Percentiles rank a stretch among this genome's conserved stretches.
phyloP scores from a whole-genome alignment of 805 yeast species.

The Yamadazyma insecticola region DNA sequence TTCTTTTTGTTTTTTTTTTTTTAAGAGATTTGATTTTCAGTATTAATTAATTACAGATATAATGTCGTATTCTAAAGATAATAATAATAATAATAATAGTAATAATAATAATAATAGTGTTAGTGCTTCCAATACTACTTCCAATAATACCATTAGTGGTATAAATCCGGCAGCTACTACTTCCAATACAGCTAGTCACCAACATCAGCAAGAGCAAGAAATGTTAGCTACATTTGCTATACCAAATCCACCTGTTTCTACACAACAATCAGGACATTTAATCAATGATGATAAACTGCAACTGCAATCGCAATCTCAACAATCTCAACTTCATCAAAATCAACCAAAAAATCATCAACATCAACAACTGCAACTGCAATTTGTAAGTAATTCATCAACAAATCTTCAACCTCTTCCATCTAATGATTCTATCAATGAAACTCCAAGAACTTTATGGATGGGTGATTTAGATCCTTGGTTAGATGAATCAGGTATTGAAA shows the following conservation, averaged over 20 bases:
- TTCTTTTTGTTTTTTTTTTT: no score
- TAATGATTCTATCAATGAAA: neutral
- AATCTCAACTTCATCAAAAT: neutral
- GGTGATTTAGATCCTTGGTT: constrained; percentile 81
- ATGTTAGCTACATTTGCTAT: constrained; percentile 33
- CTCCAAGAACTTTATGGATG: constrained; percentile 80
- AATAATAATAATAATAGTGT: no score
- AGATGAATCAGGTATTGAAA: constrained; percentile 53
- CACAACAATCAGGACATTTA: constrained; percentile 23
- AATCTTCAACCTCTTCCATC: neutral
- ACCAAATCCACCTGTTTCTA: constrained; percentile 39
- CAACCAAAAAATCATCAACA: neutral
- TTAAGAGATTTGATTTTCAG: no score
- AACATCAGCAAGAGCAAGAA: constrained; percentile 42
- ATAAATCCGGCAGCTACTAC: constrained; percentile 3
- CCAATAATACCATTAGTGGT: no score
- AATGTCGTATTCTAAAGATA: no score
- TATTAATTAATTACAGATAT: no score
- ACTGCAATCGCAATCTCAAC: constrained; percentile 1
- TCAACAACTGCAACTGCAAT: neutral
- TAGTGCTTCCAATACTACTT: no score
- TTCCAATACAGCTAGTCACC: constrained; percentile 31
- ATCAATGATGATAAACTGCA: constrained; percentile 3
- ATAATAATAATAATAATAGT: no score
- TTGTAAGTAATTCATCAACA: neutral